These are phyloP conservation scores for Teratosphaeria destructans DNA, from an alignment of 2,329 filamentous ascomycete genomes.

Conservation along the genomic window DNA sequence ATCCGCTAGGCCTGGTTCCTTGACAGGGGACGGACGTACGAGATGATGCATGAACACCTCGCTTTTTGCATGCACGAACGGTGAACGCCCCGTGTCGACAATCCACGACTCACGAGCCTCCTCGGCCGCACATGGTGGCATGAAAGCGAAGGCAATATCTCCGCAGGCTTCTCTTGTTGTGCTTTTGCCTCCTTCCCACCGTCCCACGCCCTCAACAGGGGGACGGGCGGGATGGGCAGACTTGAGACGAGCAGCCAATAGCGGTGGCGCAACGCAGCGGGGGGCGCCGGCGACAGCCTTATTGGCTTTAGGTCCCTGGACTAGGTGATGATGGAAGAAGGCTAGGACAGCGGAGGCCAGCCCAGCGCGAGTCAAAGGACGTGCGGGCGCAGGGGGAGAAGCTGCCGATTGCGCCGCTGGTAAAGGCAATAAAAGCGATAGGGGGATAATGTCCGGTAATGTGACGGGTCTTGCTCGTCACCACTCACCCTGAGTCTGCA, in stretches of 20 bases:
- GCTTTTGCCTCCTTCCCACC: not conserved
- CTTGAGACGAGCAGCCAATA: not conserved
- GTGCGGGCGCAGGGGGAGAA: constrained; percentile 1
- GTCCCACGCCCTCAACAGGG: not conserved
- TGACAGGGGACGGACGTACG: not conserved
- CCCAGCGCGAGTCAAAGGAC: not conserved
- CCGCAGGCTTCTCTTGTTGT: not conserved
- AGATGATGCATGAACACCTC: not conserved
- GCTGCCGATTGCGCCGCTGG: not conserved
- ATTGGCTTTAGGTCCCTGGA: not conserved
- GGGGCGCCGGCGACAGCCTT: not conserved
- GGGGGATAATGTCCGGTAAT: constrained; percentile 3
- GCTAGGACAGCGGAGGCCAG: constrained; percentile 1
- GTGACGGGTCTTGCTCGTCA: constrained; percentile 5
- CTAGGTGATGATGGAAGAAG: not conserved
- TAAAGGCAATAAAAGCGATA: constrained; percentile 5
- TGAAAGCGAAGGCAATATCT: not conserved
- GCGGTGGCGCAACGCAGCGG: not conserved
- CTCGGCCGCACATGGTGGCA: not conserved
- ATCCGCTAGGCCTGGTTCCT: not conserved
- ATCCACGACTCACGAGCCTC: not conserved
- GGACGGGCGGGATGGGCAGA: not conserved
- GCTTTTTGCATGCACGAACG: not conserved
- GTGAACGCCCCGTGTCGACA: not conserved
- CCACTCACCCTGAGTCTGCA: not conserved